Base-by-base conservation (phyloP, 2,329 filamentous ascomycete species). In the Drechslerella stenobrocha region DNA sequence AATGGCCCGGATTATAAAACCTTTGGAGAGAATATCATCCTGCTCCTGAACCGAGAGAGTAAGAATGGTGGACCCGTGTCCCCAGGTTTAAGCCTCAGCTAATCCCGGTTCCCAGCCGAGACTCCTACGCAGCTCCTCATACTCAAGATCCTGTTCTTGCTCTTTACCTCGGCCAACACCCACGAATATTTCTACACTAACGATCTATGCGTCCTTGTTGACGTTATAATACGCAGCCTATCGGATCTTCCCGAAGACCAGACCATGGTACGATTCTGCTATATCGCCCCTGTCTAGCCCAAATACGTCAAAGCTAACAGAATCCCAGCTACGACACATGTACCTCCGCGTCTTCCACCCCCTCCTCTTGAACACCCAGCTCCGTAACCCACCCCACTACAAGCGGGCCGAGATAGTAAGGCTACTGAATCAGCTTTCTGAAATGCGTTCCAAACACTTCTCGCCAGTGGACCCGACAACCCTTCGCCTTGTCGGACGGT, bases 101-200 rank as follows among this genome's bases (percentile, higher is more conserved):
- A 15, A 70, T 69, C 6, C 69, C 35, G 20, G 7, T 2, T 13
- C 28, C 15, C 26, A 81, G 82, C 88, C 7, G 91, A 97, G 76
- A 95, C 93, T 0, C 92, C 90, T 1, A 83, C 96, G 34, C 95
- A 98, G 77, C 82, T 98, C 23, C 82, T 98, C n/a, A 97, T 97
- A 65, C 81, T 98, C 40, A 98, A 98, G 77, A 83, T 96, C 2
- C 81, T 98, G 24, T 98, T 97, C 77, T 84, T 98, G 32, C 82
- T 98, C 7, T 98, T 98, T 77, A 96, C 91, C 2, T 97, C 90
- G 7, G 85, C 85, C 59, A 84, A 87, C 13, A 98, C 93, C 0
- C 90, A 93, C 76, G 93, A 98, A 77, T 98, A 97, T 77, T 98
- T 98, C 75, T 98, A 97, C 77, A 96, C 90, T 24, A 98, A 98